A percentile compares a stretch with the other conserved stretches of the same genome.
These are phyloP conservation scores for Eucalyptus regnans DNA, from an alignment of 345 rosid genomes.

Conservation along the genomic window DNA sequence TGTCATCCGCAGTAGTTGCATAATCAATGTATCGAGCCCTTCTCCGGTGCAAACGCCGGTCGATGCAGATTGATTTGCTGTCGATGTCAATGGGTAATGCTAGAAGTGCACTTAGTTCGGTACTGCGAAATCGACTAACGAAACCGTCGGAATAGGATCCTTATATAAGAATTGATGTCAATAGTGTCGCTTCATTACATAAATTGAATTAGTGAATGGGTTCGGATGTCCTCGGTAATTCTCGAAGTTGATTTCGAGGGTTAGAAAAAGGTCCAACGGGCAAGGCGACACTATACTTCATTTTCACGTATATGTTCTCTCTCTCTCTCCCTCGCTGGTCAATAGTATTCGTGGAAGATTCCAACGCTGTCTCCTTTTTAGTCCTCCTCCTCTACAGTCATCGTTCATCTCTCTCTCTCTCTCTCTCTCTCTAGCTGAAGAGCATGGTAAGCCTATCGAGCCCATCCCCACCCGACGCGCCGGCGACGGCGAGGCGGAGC, in stretches of 20 bases:
- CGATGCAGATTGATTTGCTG: neutral
- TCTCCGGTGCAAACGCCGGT: neutral
- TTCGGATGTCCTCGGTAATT: neutral
- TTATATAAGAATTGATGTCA: neutral
- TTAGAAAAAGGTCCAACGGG: neutral
- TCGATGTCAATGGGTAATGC: neutral
- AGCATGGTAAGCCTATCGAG: neutral
- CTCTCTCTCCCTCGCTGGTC: neutral
- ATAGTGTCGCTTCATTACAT: neutral
- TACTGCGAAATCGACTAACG: neutral
- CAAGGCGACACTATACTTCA: neutral
- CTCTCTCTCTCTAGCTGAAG: neutral
- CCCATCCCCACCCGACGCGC: neutral
- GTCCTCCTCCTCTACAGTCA: neutral
- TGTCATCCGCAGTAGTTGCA: rapidly evolving
- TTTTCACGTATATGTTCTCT: neutral
- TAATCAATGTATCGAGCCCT: neutral
- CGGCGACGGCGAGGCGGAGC: neutral
- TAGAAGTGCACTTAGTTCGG: neutral
- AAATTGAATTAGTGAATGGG: neutral
- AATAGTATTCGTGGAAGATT: neutral
- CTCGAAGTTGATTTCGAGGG: neutral
- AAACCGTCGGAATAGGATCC: neutral
- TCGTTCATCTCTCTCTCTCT: neutral
- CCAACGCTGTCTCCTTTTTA: neutral